Base-by-base conservation (phyloP, 2,329 filamentous ascomycete species). In the Alternaria atra region DNA sequence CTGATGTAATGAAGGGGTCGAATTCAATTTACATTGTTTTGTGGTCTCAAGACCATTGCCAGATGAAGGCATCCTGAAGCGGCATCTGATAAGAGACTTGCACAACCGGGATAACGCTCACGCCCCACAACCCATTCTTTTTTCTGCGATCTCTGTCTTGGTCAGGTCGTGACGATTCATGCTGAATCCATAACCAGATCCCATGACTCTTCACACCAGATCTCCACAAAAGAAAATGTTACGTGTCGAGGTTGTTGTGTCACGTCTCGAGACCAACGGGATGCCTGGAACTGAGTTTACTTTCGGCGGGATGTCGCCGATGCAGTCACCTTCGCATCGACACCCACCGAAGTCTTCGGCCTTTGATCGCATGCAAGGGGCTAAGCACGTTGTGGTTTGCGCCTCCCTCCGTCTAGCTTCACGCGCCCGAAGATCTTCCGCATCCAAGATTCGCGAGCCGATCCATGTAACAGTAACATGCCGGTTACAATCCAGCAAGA, bases 371-470 rank as follows among this genome's bases (percentile, higher is more conserved):
- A 50, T 50, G 29, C 39, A 17, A 17, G 29, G 20, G 39, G 39
- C 29, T 30, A 53, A 44, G 35, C 35, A 44, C 32, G 34, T 23
- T 20, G 30, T 30, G 12, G 34, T 39, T 46, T 47, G 30, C 52
- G 40, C 52, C 23, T 15, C 42, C 23, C 29, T 46, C 42, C 52
- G 52, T 46, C 40, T 35, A 47, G 35, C 35, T 48, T 37, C 27
- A 48, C 52, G 34, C 46, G n/a, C 25, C n/a, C 46, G 58, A 52
- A 23, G 58, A 57, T 57, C 53, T 57, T 60, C 53, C 40, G 40
- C 46, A 34, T 25, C 39, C 35, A 44, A 60, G 58, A 60, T 60
- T 52, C 46, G 58, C 58, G 58, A 60, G 53, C 47, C 53, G 47
- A 46, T 56, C 52, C 46, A 60, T 56, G 52, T 52, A 46, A 51